Evolutionary conservation across 129 eudicot genomes (phyloP), one percentile per base, ranked within the genome.

Genomic region (Centrapalus pauciflorus): DNA sequence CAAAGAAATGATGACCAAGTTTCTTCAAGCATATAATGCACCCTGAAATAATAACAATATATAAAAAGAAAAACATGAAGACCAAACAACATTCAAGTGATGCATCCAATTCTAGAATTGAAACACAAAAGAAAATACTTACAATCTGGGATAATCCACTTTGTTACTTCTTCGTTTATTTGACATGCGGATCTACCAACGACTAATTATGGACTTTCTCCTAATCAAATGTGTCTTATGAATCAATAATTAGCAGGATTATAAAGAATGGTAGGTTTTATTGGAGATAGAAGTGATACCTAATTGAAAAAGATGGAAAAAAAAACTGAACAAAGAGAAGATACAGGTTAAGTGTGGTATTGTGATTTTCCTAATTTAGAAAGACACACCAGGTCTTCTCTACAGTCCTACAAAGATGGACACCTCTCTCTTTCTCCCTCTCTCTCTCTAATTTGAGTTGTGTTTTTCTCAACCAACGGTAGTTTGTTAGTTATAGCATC

Each of bases 371-470:
- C 29, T 3, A 54, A 69, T 69, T 69, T 69, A 69, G 65, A 35
- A 69, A 68, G 30, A 35, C 1, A n/a, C 68, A 54, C 63, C 64
- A 14, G 41, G 38, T 67, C 63, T 67, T 37, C 6, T 37, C 50
- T 67, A 50, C 51, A 68, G 74, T 69, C 56, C 74, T 38, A 55
- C 41, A 69, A 69, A 38, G 30, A 57, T 56, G 75, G 66, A 69
- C 66, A 69, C 57, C 21, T 25, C 24, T 58, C 64, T 30, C 5
- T 58, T 14, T 51, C 29, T 51, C 26, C 12, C 46, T 55, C 38
- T 30, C 66, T 59, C 28, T 59, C 8, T 59, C 7, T 25, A n/a
- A n/a, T n/a, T n/a, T n/a, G 24, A 46, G 52, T 16, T 46, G 23
- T 46, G 26, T 48, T 26, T 19, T 46, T 28, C 33, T 52, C 49